Conservation (phyloP, 2,329 filamentous ascomycete genomes). For the Fusarium proliferatum region DNA sequence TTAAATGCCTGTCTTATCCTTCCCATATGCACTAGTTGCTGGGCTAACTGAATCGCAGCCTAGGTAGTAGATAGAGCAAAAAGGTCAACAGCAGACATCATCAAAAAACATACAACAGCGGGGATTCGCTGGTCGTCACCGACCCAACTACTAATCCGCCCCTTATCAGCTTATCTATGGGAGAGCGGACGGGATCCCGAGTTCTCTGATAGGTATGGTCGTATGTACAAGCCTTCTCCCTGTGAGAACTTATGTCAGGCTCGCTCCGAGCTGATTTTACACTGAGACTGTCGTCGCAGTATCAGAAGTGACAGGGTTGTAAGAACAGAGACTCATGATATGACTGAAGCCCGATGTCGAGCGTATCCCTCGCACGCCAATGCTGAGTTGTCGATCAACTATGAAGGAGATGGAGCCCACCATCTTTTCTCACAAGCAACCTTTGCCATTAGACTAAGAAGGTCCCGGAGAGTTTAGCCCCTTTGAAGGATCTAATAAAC, state of each 20-base stretch:
- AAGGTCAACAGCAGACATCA: no score
- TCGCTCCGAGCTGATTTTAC: accelerated
- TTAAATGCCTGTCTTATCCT: no score
- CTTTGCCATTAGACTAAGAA: no score
- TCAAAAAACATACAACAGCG: neutral
- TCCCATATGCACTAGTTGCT: neutral
- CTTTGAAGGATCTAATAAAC: no score
- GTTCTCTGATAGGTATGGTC: neutral
- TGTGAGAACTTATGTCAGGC: neutral
- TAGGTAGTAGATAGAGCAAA: neutral
- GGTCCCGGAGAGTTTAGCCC: no score
- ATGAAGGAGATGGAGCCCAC: no score
- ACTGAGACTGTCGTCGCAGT: neutral
- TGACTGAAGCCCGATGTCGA: neutral
- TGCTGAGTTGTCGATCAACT: no score
- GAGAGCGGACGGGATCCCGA: neutral
- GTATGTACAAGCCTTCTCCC: neutral
- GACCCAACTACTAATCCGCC: neutral
- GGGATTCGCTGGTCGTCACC: neutral
- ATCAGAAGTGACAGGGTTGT: neutral
- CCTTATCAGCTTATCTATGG: no score
- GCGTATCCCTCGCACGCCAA: no score
- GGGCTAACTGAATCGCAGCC: accelerated
- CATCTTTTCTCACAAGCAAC: no score
- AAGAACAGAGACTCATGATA: neutral